phyloP scores from a whole-genome alignment of 371 early-diverging fungal species.

The Mucor irregularis region DNA sequence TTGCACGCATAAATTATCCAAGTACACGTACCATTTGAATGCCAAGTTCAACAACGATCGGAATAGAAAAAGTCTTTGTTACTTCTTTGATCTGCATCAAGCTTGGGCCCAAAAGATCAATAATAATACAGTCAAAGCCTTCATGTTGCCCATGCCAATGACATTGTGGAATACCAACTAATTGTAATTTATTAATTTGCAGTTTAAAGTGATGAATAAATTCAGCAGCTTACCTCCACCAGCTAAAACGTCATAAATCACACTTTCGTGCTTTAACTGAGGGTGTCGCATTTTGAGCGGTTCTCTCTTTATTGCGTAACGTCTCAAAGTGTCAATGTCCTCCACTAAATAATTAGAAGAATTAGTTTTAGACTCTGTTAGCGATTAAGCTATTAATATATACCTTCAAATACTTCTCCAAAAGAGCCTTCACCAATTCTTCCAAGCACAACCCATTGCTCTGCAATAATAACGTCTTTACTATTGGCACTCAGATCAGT shows the following conservation, averaged over 20 bases:
- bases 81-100: slow-evolving; percentile 83
- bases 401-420: slow-evolving; percentile 69
- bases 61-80: slow-evolving; percentile 45
- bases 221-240: slow-evolving; percentile 49
- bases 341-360: slow-evolving; percentile 24
- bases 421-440: slow-evolving; percentile 69
- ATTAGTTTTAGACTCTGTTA: neutral
- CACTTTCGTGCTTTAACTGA: slow-evolving; percentile 53
- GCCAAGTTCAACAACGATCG: slow-evolving; percentile 53
- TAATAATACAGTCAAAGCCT: slow-evolving; percentile 86
- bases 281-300: slow-evolving; percentile 41
- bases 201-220: neutral
- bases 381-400: neutral
- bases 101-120: slow-evolving; percentile 96
- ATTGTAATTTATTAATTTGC: neutral
- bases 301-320: slow-evolving; percentile 62
- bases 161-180: slow-evolving; percentile 80
- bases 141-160: slow-evolving; percentile 96
- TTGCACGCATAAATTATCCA: too few relatives aligned
- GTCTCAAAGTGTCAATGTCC: slow-evolving; percentile 44
- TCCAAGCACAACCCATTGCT: slow-evolving; percentile 56
- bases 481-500: slow-evolving; percentile 40
- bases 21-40: slow-evolving; percentile 54
- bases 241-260: slow-evolving; percentile 48
- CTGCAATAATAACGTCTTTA: slow-evolving; percentile 51